Conservation (phyloP, 179 eudicot species). For the Corrigiola litoralis region DNA sequence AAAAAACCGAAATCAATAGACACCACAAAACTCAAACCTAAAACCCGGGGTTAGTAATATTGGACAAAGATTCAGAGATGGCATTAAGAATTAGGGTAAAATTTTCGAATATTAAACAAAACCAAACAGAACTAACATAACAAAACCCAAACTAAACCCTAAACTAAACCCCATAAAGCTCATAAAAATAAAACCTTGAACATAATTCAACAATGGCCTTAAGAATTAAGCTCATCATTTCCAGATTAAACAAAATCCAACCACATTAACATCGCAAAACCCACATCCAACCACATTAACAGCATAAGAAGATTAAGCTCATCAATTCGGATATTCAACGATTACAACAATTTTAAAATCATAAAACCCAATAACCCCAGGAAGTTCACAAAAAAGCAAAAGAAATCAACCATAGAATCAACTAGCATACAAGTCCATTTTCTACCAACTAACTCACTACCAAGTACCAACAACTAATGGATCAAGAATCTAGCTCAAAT, state of each 20-base stretch:
- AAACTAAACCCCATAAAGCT: neutral
- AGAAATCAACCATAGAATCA: no score
- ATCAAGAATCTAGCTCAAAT: no score
- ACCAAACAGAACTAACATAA: neutral
- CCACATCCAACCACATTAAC: no score
- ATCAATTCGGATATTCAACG: no score
- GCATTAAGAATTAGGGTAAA: neutral
- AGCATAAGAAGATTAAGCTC: no score
- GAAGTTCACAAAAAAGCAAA: neutral
- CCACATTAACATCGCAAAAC: neutral
- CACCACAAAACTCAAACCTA: neutral
- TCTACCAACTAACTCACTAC: no score
- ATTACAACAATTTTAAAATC: no score
- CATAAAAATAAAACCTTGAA: neutral
- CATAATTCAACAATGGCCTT: neutral
- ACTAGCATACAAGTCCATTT: no score
- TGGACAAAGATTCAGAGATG: no score
- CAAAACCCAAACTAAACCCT: neutral
- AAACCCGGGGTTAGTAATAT: no score
- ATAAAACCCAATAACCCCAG: neutral
- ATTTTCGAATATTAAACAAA: neutral
- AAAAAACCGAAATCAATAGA: no score
- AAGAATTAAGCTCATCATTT: neutral
- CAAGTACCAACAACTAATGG: no score
- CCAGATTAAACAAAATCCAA: neutral